Evolutionary conservation across 1,284 basidiomycete species (phyloP), one percentile per base, ranked within the genome.

Genomic region (Ustilago esculenta): DNA sequence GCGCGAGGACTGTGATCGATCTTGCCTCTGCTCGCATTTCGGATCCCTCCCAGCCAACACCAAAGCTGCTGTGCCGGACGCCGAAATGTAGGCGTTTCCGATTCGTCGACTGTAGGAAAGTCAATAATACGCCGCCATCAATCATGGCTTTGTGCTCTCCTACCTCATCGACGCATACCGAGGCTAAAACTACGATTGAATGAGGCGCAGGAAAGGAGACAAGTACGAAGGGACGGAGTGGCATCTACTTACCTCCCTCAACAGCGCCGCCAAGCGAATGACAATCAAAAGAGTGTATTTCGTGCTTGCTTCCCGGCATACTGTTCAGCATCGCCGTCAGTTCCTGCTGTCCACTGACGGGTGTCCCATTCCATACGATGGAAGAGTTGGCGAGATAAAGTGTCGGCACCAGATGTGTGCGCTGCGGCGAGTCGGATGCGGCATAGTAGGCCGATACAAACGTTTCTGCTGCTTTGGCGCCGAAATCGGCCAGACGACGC

Each of bases 301-400:
- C 79, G 61, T 81, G 77, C 45, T 77, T 76, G 23, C 76, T 72
- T 0, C 74, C 76, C 2, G 79, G 79, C 76, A 79, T 77, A 21
- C 63, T 65, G 20, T 73, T 75, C 15, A 81, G 54, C 59, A 79
- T 63, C 18, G 73, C 72, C 10, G 56, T 65, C 25, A 77, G 55
- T 34, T 77, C 72, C 20, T 59, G 58, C 14, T 68, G 59, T 3
- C 79, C 79, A 42, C 75, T 77, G n/a, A 81, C 73, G 15, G 79
- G 79, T 24, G 75, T 79, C 12, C 79, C 79, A 25, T 81, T 81
- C 79, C 79, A 81, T 2, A 79, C 75, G 51, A 81, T 73, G n/a
- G 76, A 72, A 8, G 79, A 77, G 12, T 51, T 73, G 20, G 76
- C 65, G 8, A 77, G 47, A 51, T 81, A 81, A 12, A 81, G 66